Evolutionary conservation across 352 stramenopile genomes (phyloP), one percentile per base, ranked within the genome.

Genomic region (Phytophthora ohioensis): DNA sequence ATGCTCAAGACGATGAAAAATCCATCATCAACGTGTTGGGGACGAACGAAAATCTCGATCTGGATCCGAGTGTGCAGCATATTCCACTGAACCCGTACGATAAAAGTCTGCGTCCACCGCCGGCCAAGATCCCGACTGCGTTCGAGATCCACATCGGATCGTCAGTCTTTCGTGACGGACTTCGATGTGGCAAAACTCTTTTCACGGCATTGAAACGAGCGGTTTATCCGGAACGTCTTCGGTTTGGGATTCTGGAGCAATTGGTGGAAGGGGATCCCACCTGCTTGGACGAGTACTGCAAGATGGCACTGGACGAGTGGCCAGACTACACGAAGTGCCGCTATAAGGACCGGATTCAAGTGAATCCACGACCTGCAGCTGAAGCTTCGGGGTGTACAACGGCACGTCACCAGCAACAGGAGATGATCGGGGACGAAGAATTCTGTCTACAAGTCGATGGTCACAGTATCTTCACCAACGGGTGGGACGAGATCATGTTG

Each of bases 391-490:
- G 87, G 3, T 88, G 85, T n/a, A 94, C 87, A 27, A 77, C 90
- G 3, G 87, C 87, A 42, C 87, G 87, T 13, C 78, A 92, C 58
- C 87, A 81, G 55, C 87, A 94, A 57, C 85, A 94, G 58, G 77
- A 91, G 53, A 82, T 94, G 13, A 57, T 94, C 5, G 62, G 67
- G 30, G 57, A 90, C 51, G 80, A 94, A 38, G 86, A 91, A 63
- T 93, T 93, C 46, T 93, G 86, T 57, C 75, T 93, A n/a, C 84
- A 92, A 64, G 75, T 94, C 12, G 87, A 94, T 32, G 82, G 80
- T 1, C 87, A 94, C 75, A 91, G 80, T 42, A 89, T 92, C 65
- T 94, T 94, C 58, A 92, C 84, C 9, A 92, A 91, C 58, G 66
- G 73, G 10, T 94, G 87, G 87, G 87, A 94, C 57, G 69, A 84